Evolutionary conservation across 2,329 filamentous ascomycete genomes (phyloP), one percentile per base, ranked within the genome.

Genomic region (Colletotrichum theobromicola): DNA sequence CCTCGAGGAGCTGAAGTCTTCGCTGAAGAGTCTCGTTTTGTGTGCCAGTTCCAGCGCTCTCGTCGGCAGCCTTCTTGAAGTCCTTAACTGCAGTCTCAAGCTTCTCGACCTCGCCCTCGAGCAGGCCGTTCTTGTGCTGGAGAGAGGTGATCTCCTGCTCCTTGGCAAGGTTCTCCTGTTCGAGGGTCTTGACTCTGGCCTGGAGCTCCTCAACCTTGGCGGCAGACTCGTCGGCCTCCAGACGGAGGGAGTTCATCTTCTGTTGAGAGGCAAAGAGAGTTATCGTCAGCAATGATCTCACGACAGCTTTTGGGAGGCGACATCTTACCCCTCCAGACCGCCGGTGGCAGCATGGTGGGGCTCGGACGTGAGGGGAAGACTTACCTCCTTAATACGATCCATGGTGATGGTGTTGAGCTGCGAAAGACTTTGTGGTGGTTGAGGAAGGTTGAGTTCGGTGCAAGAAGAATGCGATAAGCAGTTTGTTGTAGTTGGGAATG

Each of bases 91-190:
- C 88, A 77, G 87, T 86, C 89, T 98, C 97, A 78, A 98, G 90
- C 90, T 98, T 98, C 89, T 98, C 96, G 79, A 98, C 93, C 84
- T 98, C 95, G 77, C 85, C 81, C 88, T 98, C 97, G 75, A 98
- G 93, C 76, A 98, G 90, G 82, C 93, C 92, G 88, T 98, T 98
- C 90, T 96, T 97, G 93, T 98, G 96, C 84, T 94, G 92, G 82
- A 98, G 92, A 68, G 97, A 98, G 79, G 94, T 97, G 86, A 98
- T 98, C 86, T 98, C 96, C 87, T 98, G 96, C 89, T 98, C 97
- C 90, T 98, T 98, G 84, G 94, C 90, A 77, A 98, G 90, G 86
- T 95, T 98, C 89, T 98, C 96, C 87, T 98, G 94, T 88, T 99
- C 96, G 77, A 98, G 91, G 69, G 87, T 85, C 91, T 98, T 98